Evolutionary conservation across 179 eudicot species (phyloP).

Genomic region (Vitellaria paradoxa): DNA sequence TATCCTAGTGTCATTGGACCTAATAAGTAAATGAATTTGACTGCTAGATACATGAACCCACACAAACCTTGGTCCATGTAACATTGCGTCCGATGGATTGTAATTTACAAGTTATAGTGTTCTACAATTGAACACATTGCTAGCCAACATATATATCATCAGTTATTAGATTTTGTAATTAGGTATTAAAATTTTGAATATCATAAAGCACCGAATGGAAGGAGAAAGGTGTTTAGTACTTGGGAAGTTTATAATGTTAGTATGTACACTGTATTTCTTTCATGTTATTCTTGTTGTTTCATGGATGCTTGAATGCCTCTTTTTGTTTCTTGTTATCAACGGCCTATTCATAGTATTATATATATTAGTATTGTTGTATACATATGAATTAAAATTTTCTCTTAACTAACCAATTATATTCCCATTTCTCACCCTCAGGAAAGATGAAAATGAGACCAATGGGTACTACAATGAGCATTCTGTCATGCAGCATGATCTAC

Average conservation of each 20-base stretch:
- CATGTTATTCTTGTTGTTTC: no score
- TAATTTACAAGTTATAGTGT: no score
- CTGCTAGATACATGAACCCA: no score
- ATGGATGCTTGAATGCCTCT: not conserved
- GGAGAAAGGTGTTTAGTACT: not conserved
- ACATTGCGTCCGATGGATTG: no score
- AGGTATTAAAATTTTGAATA: not conserved
- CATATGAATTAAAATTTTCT: not conserved
- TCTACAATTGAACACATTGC: not conserved
- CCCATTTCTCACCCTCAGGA: constrained; percentile 2
- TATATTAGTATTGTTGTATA: not conserved
- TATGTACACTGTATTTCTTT: no score
- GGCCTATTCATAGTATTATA: no score
- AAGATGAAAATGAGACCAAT: constrained; percentile 10
- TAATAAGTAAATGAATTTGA: no score
- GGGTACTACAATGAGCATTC: constrained; percentile 17
- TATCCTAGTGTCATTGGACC: no score
- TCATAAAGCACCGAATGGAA: not conserved
- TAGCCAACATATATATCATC: no score
- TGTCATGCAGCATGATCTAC: constrained; percentile 20
- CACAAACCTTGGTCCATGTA: no score
- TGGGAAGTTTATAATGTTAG: not conserved
- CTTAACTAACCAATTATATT: not conserved
- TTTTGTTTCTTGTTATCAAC: not conserved
- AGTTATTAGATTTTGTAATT: not conserved